These are phyloP conservation scores for Helminthosporium solani DNA, from an alignment of 2,329 filamentous ascomycete genomes.

Conservation along the genomic window DNA sequence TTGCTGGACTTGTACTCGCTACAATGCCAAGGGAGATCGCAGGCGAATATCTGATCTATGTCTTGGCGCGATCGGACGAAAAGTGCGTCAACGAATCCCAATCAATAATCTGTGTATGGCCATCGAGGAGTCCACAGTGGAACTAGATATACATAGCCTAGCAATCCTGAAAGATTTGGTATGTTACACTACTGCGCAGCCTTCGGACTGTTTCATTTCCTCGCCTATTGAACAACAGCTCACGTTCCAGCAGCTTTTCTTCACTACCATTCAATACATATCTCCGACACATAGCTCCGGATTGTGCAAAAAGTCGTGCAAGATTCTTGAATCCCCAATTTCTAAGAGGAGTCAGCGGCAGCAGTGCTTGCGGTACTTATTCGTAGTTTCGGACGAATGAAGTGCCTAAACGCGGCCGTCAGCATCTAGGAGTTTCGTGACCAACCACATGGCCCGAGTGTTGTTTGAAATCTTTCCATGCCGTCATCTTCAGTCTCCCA, in stretches of 20 bases:
- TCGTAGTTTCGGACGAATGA: not conserved
- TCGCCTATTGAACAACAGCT: slow-evolving; percentile 4
- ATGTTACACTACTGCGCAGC: not conserved
- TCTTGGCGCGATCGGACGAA: no score
- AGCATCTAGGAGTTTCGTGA: slow-evolving; percentile 14
- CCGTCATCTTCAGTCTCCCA: slow-evolving; percentile 14
- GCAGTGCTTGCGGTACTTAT: slow-evolving; percentile 6
- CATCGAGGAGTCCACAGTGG: no score
- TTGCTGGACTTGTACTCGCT: no score
- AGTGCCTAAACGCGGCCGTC: slow-evolving; percentile 20
- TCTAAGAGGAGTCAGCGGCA: slow-evolving; percentile 14
- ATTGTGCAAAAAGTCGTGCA: slow-evolving; percentile 10
- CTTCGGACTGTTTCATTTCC: no score
- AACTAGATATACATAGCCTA: not conserved
- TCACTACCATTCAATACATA: slow-evolving; percentile 17
- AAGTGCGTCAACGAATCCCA: not conserved
- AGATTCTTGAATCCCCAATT: slow-evolving; percentile 16
- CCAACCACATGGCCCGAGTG: slow-evolving; percentile 12
- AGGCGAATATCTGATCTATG: no score
- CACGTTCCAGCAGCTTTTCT: slow-evolving; percentile 9
- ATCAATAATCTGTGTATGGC: not conserved
- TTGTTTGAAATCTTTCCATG: slow-evolving; percentile 15
- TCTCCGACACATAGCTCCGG: no score
- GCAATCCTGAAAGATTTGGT: not conserved
- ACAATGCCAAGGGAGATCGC: no score